These are phyloP conservation scores for Quercus agrifolia DNA, from an alignment of 306 rosid genomes.

Conservation along the genomic window DNA sequence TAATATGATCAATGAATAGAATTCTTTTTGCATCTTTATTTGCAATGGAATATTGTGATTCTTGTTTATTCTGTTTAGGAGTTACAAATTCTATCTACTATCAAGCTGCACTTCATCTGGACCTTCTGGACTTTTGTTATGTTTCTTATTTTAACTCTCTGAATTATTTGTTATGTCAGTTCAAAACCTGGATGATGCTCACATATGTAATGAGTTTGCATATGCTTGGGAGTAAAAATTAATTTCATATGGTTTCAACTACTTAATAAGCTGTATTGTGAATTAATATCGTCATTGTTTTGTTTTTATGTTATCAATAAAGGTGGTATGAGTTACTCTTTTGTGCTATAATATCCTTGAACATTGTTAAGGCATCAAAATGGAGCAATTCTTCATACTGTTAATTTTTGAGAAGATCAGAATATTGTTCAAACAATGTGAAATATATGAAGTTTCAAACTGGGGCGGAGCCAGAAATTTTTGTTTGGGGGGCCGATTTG, in stretches of 20 bases:
- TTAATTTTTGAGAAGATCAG: slow-evolving; percentile 4
- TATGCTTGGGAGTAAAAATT: slow-evolving; percentile 19
- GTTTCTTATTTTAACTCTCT: background rate
- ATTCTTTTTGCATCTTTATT: slow-evolving; percentile 1
- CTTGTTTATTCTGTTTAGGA: background rate
- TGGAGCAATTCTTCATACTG: background rate
- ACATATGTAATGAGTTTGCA: slow-evolving; percentile 6
- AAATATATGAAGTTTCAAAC: slow-evolving; percentile 1
- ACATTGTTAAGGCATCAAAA: background rate
- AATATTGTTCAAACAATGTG: slow-evolving; percentile 7
- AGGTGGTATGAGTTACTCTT: background rate
- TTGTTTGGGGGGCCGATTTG: no score
- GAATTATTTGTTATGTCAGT: background rate
- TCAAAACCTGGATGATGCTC: background rate
- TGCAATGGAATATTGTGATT: slow-evolving; percentile 4
- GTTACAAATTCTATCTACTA: background rate
- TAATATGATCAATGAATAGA: background rate
- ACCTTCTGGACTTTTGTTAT: slow-evolving; percentile 14
- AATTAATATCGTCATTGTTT: background rate
- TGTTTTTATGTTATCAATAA: slow-evolving; percentile 9
- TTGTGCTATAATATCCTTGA: background rate
- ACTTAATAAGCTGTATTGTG: slow-evolving; percentile 8
- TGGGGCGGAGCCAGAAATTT: no score
- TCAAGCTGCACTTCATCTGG: slow-evolving; percentile 6
- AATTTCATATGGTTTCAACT: slow-evolving; percentile 1